phyloP scores from a whole-genome alignment of 768 basidiomycete species.

The Coprinopsis marcescibilis region DNA sequence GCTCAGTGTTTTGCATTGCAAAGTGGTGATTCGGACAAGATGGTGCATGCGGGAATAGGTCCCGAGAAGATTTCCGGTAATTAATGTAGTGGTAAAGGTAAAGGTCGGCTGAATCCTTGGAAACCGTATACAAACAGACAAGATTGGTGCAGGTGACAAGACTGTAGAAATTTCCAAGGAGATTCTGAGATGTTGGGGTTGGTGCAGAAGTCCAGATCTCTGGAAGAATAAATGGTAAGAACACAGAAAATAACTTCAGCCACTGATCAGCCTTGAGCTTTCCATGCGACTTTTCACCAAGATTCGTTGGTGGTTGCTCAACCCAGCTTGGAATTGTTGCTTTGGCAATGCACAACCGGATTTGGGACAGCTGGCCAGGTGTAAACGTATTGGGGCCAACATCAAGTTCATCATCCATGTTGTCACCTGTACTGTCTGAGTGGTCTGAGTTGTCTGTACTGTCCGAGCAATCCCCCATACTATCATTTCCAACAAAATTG shows the following conservation, averaged over 20 bases:
- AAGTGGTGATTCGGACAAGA: conserved; percentile 21
- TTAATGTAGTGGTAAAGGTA: conserved; percentile 16
- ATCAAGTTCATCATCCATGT: neutral
- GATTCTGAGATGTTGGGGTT: conserved; percentile 3
- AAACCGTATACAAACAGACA: conserved; percentile 13
- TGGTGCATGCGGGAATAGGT: conserved; percentile 14
- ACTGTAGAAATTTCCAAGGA: conserved; percentile 18
- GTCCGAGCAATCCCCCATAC: neutral
- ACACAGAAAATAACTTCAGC: conserved; percentile 15
- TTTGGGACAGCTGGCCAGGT: neutral
- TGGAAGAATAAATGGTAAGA: conserved; percentile 18
- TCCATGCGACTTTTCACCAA: conserved; percentile 17
- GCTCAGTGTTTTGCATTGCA: conserved; percentile 16
- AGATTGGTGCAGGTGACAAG: conserved; percentile 19
- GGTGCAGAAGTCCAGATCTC: conserved; percentile 14
- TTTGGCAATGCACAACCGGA: conserved; percentile 12
- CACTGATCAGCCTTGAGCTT: conserved; percentile 21
- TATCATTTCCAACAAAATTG: too few species aligned
- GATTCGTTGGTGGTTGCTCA: conserved; percentile 17
- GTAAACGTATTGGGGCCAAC: conserved; percentile 7
- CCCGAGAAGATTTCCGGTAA: conserved; percentile 13
- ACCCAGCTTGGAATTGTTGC: conserved; percentile 13
- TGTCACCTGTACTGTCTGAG: neutral
- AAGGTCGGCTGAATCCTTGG: conserved; percentile 6
- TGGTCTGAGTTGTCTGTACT: neutral